These are phyloP conservation scores for Raffaelea deltoideospora DNA, from an alignment of 2,329 filamentous ascomycete genomes.

Conservation along the genomic window DNA sequence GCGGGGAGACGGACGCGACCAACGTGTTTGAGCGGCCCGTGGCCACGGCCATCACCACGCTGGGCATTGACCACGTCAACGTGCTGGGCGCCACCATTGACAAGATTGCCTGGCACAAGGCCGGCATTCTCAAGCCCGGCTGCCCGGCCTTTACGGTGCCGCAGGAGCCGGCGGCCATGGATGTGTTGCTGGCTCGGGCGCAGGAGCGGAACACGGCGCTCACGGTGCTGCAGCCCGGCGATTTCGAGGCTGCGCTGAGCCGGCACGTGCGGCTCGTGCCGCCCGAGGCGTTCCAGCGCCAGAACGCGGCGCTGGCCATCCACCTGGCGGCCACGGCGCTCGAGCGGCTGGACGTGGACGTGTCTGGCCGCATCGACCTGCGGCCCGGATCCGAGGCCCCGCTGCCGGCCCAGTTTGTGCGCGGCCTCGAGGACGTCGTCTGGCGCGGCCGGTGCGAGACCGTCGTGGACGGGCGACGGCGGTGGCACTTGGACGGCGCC, in stretches of 20 bases:
- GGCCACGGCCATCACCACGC: slow-evolving; percentile 45
- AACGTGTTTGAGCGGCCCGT: slow-evolving; percentile 44
- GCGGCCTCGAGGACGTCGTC: slow-evolving; percentile 50
- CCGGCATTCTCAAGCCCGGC: slow-evolving; percentile 50
- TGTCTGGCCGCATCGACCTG: too few species aligned
- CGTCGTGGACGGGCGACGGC: slow-evolving; percentile 29
- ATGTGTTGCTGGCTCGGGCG: slow-evolving; percentile 36
- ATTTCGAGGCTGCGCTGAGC: slow-evolving; percentile 4
- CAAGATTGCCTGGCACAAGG: slow-evolving; percentile 60
- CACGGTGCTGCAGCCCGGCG: slow-evolving; percentile 8
- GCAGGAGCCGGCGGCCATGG: slow-evolving; percentile 30
- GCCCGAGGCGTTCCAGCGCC: slow-evolving; percentile 10
- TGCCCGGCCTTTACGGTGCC: slow-evolving; percentile 41
- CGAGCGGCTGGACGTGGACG: slow-evolving; percentile 20
- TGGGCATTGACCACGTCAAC: slow-evolving; percentile 54
- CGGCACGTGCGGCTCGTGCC: slow-evolving; percentile 6
- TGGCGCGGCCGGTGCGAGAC: slow-evolving; percentile 69
- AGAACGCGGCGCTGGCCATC: slow-evolving; percentile 14
- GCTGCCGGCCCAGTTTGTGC: slow-evolving; percentile 39
- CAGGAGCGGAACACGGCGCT: slow-evolving; percentile 25
- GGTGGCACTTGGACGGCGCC: slow-evolving; percentile 77
- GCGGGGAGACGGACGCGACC: slow-evolving; percentile 54
- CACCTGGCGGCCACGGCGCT: slow-evolving; percentile 25
- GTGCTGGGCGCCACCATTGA: slow-evolving; percentile 47
- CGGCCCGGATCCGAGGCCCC: too few species aligned